Conservation (phyloP, 768 basidiomycete genomes). For the Galerina sulciceps region DNA sequence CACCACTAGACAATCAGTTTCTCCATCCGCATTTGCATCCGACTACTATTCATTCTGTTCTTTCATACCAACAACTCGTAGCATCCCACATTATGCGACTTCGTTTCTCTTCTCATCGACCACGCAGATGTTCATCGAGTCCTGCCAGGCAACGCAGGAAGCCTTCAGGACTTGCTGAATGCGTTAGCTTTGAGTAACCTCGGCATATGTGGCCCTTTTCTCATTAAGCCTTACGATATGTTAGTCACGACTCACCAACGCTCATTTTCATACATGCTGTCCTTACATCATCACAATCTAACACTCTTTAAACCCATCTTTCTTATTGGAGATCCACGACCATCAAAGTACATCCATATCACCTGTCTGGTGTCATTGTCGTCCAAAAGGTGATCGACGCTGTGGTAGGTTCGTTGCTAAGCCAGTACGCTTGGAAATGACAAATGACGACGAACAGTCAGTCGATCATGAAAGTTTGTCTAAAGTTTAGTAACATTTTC, state of each 20-base stretch:
- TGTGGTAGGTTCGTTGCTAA: no score
- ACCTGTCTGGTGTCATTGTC: no score
- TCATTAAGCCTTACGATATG: not conserved
- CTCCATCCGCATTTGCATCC: conserved; percentile 11
- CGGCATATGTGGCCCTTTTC: not conserved
- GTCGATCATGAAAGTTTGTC: no score
- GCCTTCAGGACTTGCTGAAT: not conserved
- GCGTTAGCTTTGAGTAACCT: not conserved
- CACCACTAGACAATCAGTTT: not conserved
- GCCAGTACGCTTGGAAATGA: no score
- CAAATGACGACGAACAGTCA: no score
- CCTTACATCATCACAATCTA: not conserved
- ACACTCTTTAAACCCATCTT: no score
- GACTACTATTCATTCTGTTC: conserved; percentile 1
- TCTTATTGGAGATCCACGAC: no score
- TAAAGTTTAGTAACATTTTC: no score
- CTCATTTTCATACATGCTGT: not conserved
- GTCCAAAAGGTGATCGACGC: no score
- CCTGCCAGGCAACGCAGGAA: not conserved
- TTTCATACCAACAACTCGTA: conserved; percentile 19
- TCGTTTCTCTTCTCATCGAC: conserved; percentile 16
- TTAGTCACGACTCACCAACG: not conserved
- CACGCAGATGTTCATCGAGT: not conserved
- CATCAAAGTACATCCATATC: no score
- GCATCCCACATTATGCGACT: conserved; percentile 9